These are phyloP conservation scores for Pestalotiopsis sp. DNA, from an alignment of 2,329 filamentous ascomycete species.

Conservation along the genomic window DNA sequence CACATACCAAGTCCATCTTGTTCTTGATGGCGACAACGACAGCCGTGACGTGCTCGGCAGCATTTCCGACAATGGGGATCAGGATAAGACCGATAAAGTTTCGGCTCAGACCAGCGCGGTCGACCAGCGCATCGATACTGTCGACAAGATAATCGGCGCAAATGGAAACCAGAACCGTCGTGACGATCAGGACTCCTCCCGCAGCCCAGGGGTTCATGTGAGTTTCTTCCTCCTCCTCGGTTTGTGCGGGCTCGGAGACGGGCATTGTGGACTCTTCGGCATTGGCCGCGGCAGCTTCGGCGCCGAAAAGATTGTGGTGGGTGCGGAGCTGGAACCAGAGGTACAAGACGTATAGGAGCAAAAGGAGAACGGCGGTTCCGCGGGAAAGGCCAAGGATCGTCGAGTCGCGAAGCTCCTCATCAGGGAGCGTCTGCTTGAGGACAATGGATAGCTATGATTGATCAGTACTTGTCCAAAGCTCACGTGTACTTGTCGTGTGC, in stretches of 20 bases:
- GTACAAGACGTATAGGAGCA: slow-evolving; percentile 76
- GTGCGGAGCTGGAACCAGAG: slow-evolving; percentile 78
- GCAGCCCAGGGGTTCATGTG: slow-evolving; percentile 67
- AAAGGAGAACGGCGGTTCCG: slow-evolving; percentile 75
- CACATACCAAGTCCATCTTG: slow-evolving; percentile 65
- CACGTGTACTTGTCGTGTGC: slow-evolving; percentile 18
- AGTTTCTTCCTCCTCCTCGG: slow-evolving; percentile 44
- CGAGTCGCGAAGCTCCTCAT: slow-evolving; percentile 41
- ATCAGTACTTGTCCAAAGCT: neutral
- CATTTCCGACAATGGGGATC: slow-evolving; percentile 80
- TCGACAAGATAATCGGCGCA: slow-evolving; percentile 80
- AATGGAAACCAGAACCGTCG: slow-evolving; percentile 71
- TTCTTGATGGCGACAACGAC: slow-evolving; percentile 78
- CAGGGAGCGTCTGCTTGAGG: slow-evolving; percentile 44
- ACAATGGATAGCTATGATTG: slow-evolving; percentile 64
- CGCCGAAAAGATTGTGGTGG: slow-evolving; percentile 73
- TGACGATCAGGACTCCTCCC: slow-evolving; percentile 65
- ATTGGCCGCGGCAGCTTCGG: slow-evolving; percentile 39
- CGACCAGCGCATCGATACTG: slow-evolving; percentile 74
- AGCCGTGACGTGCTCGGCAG: slow-evolving; percentile 80
- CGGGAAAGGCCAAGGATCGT: slow-evolving; percentile 75
- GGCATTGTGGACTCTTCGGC: neutral
- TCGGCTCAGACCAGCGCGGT: slow-evolving; percentile 72
- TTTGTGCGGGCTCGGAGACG: slow-evolving; percentile 11
- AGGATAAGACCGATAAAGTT: slow-evolving; percentile 81